Percentiles rank a stretch among this genome's conserved stretches.
phyloP scores from a whole-genome alignment of 768 basidiomycete species.

The Chalciporus sphaerocephalus region DNA sequence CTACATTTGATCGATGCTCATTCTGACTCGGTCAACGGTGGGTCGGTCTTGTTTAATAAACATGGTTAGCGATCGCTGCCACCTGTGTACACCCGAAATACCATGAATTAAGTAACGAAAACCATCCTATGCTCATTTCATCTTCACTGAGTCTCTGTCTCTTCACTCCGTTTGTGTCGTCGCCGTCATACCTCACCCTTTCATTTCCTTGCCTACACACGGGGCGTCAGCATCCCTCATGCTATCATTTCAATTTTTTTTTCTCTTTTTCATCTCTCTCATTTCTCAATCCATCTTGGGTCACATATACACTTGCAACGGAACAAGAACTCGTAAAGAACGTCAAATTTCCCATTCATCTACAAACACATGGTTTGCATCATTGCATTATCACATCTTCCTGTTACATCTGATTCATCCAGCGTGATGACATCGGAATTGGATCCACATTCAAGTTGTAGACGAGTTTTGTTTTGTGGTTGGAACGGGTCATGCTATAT shows the following conservation, averaged over 20 bases:
- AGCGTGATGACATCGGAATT: no score
- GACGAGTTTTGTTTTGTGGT: no score
- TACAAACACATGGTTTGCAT: background rate
- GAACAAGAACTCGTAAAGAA: background rate
- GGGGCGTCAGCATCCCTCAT: background rate
- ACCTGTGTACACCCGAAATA: background rate
- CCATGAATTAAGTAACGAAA: background rate
- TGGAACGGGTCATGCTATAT: no score
- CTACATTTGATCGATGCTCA: background rate
- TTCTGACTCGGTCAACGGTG: background rate
- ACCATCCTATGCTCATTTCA: background rate
- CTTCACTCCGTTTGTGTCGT: background rate
- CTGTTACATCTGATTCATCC: background rate
- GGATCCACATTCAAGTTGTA: no score
- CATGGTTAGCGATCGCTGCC: background rate
- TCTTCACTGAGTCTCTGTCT: background rate
- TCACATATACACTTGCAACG: background rate
- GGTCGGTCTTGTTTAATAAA: background rate
- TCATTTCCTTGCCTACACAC: background rate
- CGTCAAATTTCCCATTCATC: background rate
- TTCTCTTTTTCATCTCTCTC: background rate
- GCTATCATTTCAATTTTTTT: background rate
- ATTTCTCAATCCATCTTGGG: background rate
- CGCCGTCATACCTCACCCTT: background rate
- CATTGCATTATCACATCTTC: background rate